Percentiles rank a stretch among this genome's conserved stretches.
phyloP scores from a whole-genome alignment of 2,329 filamentous ascomycete genomes.

The Rutstroemia sp. region DNA sequence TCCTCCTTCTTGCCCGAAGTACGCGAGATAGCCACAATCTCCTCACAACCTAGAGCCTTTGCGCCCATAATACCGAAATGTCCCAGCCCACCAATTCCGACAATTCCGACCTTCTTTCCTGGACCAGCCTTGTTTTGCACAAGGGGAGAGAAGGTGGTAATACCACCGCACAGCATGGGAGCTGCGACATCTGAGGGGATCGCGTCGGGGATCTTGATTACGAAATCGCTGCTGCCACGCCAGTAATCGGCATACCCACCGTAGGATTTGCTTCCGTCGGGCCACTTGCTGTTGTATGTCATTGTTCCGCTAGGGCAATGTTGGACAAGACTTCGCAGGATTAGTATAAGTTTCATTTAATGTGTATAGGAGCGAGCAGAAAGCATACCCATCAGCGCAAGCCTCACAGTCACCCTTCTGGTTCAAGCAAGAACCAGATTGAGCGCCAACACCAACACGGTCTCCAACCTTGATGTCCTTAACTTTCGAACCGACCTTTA shows the following conservation, averaged over 20 bases:
- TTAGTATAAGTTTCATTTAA: neutral
- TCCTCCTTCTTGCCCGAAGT: conserved; percentile 51
- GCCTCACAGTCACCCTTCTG: conserved; percentile 38
- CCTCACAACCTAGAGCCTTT: conserved; percentile 60
- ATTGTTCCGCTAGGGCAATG: conserved; percentile 20
- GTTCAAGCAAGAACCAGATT: conserved; percentile 38
- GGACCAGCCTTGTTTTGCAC: conserved; percentile 59
- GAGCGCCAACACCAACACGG: conserved; percentile 45
- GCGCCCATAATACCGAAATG: conserved; percentile 68
- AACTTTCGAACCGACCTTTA: conserved; percentile 53
- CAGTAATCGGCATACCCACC: conserved; percentile 46
- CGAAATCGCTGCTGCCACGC: conserved; percentile 50
- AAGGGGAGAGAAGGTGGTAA: conserved; percentile 67
- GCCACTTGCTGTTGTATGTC: conserved; percentile 37
- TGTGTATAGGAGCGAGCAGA: conserved; percentile 18
- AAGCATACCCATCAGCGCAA: conserved; percentile 31
- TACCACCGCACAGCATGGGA: conserved; percentile 70
- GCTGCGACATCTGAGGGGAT: conserved; percentile 44
- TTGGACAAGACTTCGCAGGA: neutral
- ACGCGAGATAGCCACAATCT: conserved; percentile 57
- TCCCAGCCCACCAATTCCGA: conserved; percentile 59
- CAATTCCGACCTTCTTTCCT: conserved; percentile 62
- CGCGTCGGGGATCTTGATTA: conserved; percentile 48
- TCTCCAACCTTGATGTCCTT: conserved; percentile 44
- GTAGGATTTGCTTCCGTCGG: conserved; percentile 35